A percentile compares a stretch with the other conserved stretches of the same genome.
Conservation (phyloP, 2,329 filamentous ascomycete species). For the Penicillium aurantiogriseum region DNA sequence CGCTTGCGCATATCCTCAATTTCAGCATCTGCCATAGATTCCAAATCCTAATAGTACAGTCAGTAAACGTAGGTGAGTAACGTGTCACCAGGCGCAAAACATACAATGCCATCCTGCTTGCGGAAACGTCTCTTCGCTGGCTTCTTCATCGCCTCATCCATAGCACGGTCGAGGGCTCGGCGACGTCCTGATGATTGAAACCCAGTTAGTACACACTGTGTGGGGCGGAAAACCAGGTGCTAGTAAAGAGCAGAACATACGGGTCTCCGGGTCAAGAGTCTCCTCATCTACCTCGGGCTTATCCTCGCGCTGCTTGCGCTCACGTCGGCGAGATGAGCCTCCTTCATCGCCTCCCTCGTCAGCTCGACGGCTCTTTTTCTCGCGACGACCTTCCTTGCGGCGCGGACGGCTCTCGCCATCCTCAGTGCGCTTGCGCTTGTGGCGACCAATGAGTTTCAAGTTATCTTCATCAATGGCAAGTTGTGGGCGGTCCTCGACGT, state of each 20-base stretch:
- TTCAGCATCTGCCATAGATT: constrained; percentile 84
- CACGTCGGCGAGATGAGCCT: constrained; percentile 49
- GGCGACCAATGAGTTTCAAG: constrained; percentile 59
- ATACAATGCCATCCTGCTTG: constrained; percentile 84
- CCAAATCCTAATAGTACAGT: constrained; percentile 65
- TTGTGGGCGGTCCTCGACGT: constrained; percentile 59
- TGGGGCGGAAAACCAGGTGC: too few relatives aligned
- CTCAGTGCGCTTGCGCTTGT: constrained; percentile 64
- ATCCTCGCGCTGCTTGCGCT: constrained; percentile 51
- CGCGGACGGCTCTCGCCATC: constrained; percentile 67
- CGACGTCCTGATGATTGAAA: constrained; percentile 56
- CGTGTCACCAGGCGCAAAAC: constrained; percentile 32
- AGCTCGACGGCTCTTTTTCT: constrained; percentile 66
- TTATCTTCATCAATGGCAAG: constrained; percentile 62
- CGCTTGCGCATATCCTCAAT: constrained; percentile 82
- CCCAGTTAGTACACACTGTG: not conserved
- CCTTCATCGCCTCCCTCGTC: constrained; percentile 59
- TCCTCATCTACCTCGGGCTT: constrained; percentile 67
- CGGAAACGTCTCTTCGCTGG: constrained; percentile 66
- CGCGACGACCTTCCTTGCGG: constrained; percentile 58
- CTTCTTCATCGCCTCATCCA: constrained; percentile 85
- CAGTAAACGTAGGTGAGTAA: constrained; percentile 3
- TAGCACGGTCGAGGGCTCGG: constrained; percentile 78
- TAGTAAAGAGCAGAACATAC: constrained; percentile 47
- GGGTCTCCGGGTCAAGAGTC: constrained; percentile 77